Conservation (phyloP, 495 filamentous ascomycete species). For the Trichoderma virens region DNA sequence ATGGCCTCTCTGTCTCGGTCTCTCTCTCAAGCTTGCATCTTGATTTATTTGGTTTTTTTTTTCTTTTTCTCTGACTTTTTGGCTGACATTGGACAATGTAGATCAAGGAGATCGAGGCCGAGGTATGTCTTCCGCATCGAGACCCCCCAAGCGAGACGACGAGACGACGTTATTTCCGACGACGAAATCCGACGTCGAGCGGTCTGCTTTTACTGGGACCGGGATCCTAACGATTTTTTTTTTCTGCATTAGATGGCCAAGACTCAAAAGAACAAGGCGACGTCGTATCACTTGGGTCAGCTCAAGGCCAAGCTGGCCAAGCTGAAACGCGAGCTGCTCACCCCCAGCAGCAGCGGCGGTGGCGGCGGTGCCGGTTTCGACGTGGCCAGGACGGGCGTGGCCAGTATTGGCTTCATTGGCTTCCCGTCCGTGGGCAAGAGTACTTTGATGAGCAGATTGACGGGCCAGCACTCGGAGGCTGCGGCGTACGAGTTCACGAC, state of each 20-base stretch:
- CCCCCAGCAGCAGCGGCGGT: constrained; percentile 72
- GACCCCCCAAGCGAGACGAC: constrained; percentile 9
- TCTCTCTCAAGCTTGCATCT: background rate
- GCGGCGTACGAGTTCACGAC: constrained; percentile 99
- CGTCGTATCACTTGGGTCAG: constrained; percentile 80
- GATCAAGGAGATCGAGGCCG: constrained; percentile 97
- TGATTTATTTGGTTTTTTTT: background rate
- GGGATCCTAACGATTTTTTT: background rate
- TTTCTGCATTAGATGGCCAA: constrained; percentile 62
- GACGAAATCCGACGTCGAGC: background rate
- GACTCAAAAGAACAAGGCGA: constrained; percentile 98
- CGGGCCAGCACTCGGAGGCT: constrained; percentile 93
- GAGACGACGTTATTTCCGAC: constrained; percentile 15
- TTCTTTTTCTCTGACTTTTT: constrained; percentile 10
- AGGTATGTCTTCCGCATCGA: constrained; percentile 43
- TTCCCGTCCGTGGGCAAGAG: constrained; percentile 98
- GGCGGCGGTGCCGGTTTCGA: constrained; percentile 92
- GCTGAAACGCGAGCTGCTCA: constrained; percentile 90
- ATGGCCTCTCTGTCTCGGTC: constrained; percentile 18
- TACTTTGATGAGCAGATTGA: constrained; percentile 90
- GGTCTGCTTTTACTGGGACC: no score
- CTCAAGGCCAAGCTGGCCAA: constrained; percentile 98
- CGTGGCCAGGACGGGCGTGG: constrained; percentile 95
- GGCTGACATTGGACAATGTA: constrained; percentile 29
- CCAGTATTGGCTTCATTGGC: constrained; percentile 77